Percentiles rank a stretch among this genome's conserved stretches.
Evolutionary conservation across 352 stramenopile species (phyloP).

Genomic region (Phytophthora meadii): DNA sequence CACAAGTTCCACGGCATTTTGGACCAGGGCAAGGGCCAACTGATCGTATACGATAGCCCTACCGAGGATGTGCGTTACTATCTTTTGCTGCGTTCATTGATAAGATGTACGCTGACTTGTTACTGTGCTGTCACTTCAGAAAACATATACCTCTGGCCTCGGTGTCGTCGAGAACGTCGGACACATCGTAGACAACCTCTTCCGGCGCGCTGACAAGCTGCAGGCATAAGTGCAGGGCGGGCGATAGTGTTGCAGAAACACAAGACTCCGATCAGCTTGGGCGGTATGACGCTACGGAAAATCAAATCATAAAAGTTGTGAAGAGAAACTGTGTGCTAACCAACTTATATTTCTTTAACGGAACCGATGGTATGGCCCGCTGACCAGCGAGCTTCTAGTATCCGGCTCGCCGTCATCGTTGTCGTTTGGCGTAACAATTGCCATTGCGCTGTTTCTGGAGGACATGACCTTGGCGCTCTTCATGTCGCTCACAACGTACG

Average conservation of each 20-base stretch:
- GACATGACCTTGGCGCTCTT: constrained; percentile 34
- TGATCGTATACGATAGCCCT: constrained; percentile 98
- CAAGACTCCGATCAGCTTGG: constrained; percentile 2
- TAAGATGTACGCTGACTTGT: constrained; percentile 8
- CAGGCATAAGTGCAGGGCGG: constrained; percentile 54
- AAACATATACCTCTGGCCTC: constrained; percentile 93
- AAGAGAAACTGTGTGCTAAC: constrained; percentile 20
- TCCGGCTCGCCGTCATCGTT: constrained; percentile 16
- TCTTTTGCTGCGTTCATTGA: not conserved
- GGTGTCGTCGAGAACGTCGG: constrained; percentile 98
- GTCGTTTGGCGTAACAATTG: constrained; percentile 16
- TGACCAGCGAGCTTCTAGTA: constrained; percentile 33
- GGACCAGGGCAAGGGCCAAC: constrained; percentile 98
- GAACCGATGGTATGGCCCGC: constrained; percentile 36
- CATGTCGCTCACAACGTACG: constrained; percentile 33
- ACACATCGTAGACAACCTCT: constrained; percentile 96
- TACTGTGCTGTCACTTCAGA: constrained; percentile 43
- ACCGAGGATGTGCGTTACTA: constrained; percentile 89
- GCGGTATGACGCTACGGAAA: constrained; percentile 9
- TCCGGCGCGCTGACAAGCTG: constrained; percentile 87
- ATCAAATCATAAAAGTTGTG: constrained; percentile 3
- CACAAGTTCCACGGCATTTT: constrained; percentile 99
- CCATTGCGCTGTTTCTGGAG: constrained; percentile 20
- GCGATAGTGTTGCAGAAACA: constrained; percentile 24
- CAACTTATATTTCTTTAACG: constrained; percentile 33